Base-by-base conservation (phyloP, 192 early-diverging fungal species). In the Chytriomyces confervae region DNA sequence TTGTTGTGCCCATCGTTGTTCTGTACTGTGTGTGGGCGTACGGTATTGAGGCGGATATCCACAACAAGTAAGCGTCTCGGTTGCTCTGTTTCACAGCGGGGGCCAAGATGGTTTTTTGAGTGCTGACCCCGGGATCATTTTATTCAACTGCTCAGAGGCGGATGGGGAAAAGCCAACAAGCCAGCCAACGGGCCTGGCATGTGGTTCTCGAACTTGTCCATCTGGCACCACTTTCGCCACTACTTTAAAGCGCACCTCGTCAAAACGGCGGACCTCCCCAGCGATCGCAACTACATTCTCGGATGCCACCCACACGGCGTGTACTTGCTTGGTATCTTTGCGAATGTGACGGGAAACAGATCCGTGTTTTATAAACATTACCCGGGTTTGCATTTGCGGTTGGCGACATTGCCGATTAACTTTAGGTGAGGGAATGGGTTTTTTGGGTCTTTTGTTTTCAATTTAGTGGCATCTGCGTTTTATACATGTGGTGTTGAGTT, bases 401-500 rank as follows among this genome's bases (percentile, higher is more conserved):
- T 75, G 46, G 68, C 67, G 11, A 84, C 83, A 27, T 75, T 84
- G 24, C 77, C 80, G 7, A 61, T 79, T 16, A 84, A 84, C 69
- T 84, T 84, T 64, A 61, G 70, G 51, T 53, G 50, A 49, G 74
- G n/a, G 61, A 7, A 13, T 27, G 7, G 2, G 9, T 29, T 11
- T 6, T 1, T n/a, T n/a, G 27, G 16, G 2, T 65, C 20, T 60
- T 60, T 18, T 3, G 16, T 64, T 64, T 13, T 64, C 53, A 20
- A 57, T 11, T 57, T 20, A n/a, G 20, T 57, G 13, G 53, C 53
- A 11, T 3, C 1, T 57, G 53, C 2, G 53, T 11, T 18, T 57
- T 57, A 2, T n/a, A n/a, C 13, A 57, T 57, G 13, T 11, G 13
- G 13, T 20, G 20, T 57, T 11, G 53, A 18, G 2, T 18, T 57